Evolutionary conservation across 306 rosid genomes (phyloP).

Genomic region (Quercus ilex): DNA sequence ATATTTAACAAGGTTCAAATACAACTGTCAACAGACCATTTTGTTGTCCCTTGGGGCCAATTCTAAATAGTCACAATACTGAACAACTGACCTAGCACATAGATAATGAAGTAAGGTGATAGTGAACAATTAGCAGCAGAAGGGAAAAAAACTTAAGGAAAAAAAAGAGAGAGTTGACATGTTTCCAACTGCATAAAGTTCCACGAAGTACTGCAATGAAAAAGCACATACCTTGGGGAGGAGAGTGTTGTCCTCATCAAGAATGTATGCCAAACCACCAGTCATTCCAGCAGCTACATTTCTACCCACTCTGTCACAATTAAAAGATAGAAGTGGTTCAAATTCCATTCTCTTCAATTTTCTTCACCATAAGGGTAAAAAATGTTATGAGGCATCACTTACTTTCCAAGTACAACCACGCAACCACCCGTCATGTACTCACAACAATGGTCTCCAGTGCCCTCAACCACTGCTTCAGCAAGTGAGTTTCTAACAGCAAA

Average conservation of each 20-base stretch:
- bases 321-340: constrained; percentile 24
- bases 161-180: not conserved
- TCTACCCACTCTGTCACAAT: constrained; percentile 89
- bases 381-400: constrained; percentile 44
- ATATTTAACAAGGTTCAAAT: not conserved
- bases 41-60: not conserved
- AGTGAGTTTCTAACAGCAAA: constrained; percentile 99
- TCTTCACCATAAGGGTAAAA: not conserved
- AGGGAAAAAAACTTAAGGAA: not conserved
- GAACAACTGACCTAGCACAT: not conserved
- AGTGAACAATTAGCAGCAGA: not conserved
- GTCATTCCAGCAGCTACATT: constrained; percentile 99
- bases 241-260: constrained; percentile 81
- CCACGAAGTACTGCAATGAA: not conserved
- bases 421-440: constrained; percentile 99
- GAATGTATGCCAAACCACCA: constrained; percentile 95
- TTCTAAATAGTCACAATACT: not conserved
- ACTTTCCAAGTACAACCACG: constrained; percentile 92
- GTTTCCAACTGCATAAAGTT: no score
- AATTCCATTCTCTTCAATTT: constrained; percentile 9
- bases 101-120: not conserved
- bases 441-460: constrained; percentile 93
- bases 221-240: constrained; percentile 75
- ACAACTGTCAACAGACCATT: not conserved
- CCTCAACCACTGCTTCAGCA: constrained; percentile 96